Conservation (phyloP, 2,329 filamentous ascomycete genomes). For the Diplodia seriata region DNA sequence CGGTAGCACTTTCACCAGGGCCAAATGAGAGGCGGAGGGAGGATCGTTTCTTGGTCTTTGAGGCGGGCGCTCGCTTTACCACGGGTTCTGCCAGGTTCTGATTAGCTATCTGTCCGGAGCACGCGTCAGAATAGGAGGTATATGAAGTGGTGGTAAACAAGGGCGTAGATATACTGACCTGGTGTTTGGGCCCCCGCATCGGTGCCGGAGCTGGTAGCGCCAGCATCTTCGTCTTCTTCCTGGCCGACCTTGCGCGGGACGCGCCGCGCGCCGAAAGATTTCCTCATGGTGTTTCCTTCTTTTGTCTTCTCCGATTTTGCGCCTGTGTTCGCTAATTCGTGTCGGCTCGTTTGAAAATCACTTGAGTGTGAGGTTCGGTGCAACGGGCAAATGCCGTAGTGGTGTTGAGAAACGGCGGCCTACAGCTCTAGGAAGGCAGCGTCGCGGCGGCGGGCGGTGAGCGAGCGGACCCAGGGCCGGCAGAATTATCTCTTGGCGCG, state of each 20-base stretch:
- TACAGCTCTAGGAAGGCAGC: slow-evolving; percentile 15
- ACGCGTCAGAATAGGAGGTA: slow-evolving; percentile 28
- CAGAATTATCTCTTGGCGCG: slow-evolving; percentile 23
- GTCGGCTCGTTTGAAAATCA: neutral
- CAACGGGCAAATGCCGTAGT: neutral
- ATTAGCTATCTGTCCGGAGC: slow-evolving; percentile 50
- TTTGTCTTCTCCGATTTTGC: neutral
- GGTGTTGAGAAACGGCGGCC: slow-evolving; percentile 6
- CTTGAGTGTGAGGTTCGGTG: neutral
- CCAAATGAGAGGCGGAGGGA: slow-evolving; percentile 81
- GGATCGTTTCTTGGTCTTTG: slow-evolving; percentile 71
- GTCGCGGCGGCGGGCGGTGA: slow-evolving; percentile 23
- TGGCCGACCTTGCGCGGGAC: slow-evolving; percentile 82
- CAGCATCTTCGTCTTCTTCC: slow-evolving; percentile 57
- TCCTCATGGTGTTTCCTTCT: slow-evolving; percentile 57
- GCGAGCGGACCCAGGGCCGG: neutral
- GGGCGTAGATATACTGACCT: slow-evolving; percentile 50
- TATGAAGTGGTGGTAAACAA: slow-evolving; percentile 2
- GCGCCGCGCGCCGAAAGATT: slow-evolving; percentile 62
- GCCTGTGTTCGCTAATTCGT: neutral
- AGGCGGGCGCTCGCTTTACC: slow-evolving; percentile 59
- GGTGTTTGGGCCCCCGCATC: slow-evolving; percentile 43
- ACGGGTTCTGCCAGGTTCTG: slow-evolving; percentile 54
- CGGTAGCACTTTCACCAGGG: slow-evolving; percentile 62
- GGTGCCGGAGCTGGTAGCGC: slow-evolving; percentile 42